A percentile compares a stretch with the other conserved stretches of the same genome.
phyloP scores from a whole-genome alignment of 148 eudicot genomes.

The Euryodendron excelsum region DNA sequence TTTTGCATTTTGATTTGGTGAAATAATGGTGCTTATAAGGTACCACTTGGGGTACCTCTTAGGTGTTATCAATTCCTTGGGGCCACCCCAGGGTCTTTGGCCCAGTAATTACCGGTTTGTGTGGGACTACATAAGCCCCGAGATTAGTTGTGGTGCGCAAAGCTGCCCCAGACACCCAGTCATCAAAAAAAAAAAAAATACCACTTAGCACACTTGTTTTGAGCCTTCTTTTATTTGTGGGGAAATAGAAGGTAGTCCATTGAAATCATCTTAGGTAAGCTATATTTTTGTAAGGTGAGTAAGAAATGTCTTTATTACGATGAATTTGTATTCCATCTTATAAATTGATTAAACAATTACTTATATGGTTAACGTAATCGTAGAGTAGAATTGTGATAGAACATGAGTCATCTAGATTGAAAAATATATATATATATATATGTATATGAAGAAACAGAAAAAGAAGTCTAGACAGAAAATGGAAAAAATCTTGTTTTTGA shows the following conservation, averaged over 20 bases:
- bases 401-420: not conserved
- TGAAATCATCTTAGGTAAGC: not conserved
- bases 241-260: not conserved
- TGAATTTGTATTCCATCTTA: not conserved
- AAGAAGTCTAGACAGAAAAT: too few relatives aligned
- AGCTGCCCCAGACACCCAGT: too few relatives aligned
- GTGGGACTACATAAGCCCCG: too few relatives aligned
- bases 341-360: not conserved
- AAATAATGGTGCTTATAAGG: not conserved
- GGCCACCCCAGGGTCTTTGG: too few relatives aligned
- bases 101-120: too few relatives aligned
- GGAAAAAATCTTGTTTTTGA: too few relatives aligned
- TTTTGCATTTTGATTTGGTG: not conserved
- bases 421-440: not conserved
- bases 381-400: not conserved
- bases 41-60: too few relatives aligned
- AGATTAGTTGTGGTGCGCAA: too few relatives aligned
- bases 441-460: too few relatives aligned
- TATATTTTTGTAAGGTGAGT: not conserved
- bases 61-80: too few relatives aligned
- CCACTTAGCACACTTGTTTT: too few relatives aligned
- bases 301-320: not conserved
- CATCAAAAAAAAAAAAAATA: too few relatives aligned
- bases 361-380: not conserved
- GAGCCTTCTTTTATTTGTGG: not conserved